These are phyloP conservation scores for Apophysomyces sp. DNA, from an alignment of 371 early-diverging fungal species.

Conservation along the genomic window DNA sequence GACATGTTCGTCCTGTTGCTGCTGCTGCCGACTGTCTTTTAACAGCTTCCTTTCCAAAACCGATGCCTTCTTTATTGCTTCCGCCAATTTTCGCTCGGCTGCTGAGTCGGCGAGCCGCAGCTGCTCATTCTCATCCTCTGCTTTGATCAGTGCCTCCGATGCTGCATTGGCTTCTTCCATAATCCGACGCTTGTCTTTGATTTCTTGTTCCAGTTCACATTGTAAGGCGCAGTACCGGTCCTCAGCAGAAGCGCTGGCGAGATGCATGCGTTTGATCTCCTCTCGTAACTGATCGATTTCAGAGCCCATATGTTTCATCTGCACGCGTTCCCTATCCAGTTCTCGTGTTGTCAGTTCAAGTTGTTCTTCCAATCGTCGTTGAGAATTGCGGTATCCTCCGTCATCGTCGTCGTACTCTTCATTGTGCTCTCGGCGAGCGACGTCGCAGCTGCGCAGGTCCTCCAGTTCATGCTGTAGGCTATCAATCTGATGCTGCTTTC, in stretches of 20 bases:
- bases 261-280: slow-evolving; percentile 34
- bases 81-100: slow-evolving; percentile 30
- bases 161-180: slow-evolving; percentile 33
- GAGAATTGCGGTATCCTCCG: not conserved
- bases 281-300: slow-evolving; percentile 33
- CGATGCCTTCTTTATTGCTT: slow-evolving; percentile 17
- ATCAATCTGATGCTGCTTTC: not conserved
- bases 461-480: not conserved
- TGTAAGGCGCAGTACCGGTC: slow-evolving; percentile 21
- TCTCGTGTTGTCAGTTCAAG: slow-evolving; percentile 38
- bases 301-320: slow-evolving; percentile 20
- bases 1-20: not conserved
- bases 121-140: slow-evolving; percentile 35
- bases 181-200: slow-evolving; percentile 25
- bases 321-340: slow-evolving; percentile 34
- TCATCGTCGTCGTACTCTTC: not conserved
- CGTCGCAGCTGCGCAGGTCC: not conserved
- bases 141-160: slow-evolving; percentile 19
- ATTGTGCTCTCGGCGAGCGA: not conserved
- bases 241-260: not conserved
- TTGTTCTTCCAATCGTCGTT: slow-evolving; percentile 43
- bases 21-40: slow-evolving; percentile 1
- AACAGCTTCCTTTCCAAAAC: not conserved
- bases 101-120: slow-evolving; percentile 29
- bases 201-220: slow-evolving; percentile 22